Evolutionary conservation across 805 yeast species (phyloP).

Genomic region (Candida succiphila): DNA sequence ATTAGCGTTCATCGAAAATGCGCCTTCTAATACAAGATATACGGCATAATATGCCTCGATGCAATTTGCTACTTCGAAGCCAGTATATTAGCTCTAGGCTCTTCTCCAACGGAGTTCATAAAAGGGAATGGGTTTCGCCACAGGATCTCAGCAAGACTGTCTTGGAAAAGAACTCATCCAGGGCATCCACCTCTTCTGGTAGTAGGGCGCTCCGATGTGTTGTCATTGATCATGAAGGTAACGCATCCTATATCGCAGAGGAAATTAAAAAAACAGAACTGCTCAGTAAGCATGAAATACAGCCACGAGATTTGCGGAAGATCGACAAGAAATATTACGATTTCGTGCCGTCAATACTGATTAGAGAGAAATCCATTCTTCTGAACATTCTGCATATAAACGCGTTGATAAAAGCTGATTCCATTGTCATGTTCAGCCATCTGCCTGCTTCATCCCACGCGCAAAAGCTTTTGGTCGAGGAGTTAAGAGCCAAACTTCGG

Average conservation of each 20-base stretch:
- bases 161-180: too few relatives aligned
- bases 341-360: constrained; percentile 47
- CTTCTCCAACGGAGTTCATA: too few relatives aligned
- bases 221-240: constrained; percentile 36
- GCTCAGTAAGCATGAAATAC: constrained; percentile 33
- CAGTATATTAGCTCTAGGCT: too few relatives aligned
- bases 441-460: constrained; percentile 37
- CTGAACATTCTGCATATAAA: constrained; percentile 38
- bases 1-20: too few relatives aligned
- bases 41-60: too few relatives aligned
- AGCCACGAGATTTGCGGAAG: constrained; percentile 45
- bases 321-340: constrained; percentile 36
- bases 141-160: too few relatives aligned
- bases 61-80: too few relatives aligned
- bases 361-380: constrained; percentile 35
- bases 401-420: constrained; percentile 42
- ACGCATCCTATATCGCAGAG: constrained; percentile 32
- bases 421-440: constrained; percentile 38
- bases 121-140: too few relatives aligned
- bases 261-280: constrained; percentile 34
- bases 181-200: constrained; percentile 1
- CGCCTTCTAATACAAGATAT: too few relatives aligned
- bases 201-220: constrained; percentile 28
- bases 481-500: constrained; percentile 28
- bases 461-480: constrained; percentile 31